A percentile compares a stretch with the other conserved stretches of the same genome.
Conservation (phyloP, 768 basidiomycete genomes). For the Tricholoma sp. region DNA sequence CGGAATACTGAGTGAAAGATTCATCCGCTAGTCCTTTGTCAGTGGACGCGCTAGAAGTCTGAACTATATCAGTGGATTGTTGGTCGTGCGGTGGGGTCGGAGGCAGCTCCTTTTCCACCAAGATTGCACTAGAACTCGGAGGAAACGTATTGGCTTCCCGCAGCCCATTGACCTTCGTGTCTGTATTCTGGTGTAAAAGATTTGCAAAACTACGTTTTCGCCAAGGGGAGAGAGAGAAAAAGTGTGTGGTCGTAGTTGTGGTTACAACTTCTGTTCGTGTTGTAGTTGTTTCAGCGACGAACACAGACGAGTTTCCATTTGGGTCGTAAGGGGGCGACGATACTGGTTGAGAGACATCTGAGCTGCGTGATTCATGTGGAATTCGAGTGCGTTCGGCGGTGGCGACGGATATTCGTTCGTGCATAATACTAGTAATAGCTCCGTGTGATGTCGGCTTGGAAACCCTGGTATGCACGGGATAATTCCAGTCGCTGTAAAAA, state of each 20-base stretch:
- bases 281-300: slow-evolving; percentile 42
- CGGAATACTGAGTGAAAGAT: slow-evolving; percentile 4
- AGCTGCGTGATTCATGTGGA: slow-evolving; percentile 3
- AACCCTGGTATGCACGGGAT: not conserved
- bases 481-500: not conserved
- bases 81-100: slow-evolving; percentile 34
- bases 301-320: slow-evolving; percentile 23
- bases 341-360: slow-evolving; percentile 4
- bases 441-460: not conserved
- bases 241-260: slow-evolving; percentile 49
- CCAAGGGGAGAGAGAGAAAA: slow-evolving; percentile 67
- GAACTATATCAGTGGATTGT: not conserved
- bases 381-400: slow-evolving; percentile 5
- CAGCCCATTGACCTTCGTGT: slow-evolving; percentile 11
- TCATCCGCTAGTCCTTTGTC: not conserved
- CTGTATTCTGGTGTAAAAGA: slow-evolving; percentile 23
- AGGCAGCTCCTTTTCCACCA: slow-evolving; percentile 47
- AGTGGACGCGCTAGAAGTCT: not conserved
- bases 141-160: slow-evolving; percentile 21
- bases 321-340: slow-evolving; percentile 31
- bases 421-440: slow-evolving; percentile 13
- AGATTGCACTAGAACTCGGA: slow-evolving; percentile 16
- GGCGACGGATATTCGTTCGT: slow-evolving; percentile 16
- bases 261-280: slow-evolving; percentile 43
- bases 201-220: slow-evolving; percentile 39